Base-by-base conservation (phyloP, 148 eudicot genomes). In the Polygonum aviculare region DNA sequence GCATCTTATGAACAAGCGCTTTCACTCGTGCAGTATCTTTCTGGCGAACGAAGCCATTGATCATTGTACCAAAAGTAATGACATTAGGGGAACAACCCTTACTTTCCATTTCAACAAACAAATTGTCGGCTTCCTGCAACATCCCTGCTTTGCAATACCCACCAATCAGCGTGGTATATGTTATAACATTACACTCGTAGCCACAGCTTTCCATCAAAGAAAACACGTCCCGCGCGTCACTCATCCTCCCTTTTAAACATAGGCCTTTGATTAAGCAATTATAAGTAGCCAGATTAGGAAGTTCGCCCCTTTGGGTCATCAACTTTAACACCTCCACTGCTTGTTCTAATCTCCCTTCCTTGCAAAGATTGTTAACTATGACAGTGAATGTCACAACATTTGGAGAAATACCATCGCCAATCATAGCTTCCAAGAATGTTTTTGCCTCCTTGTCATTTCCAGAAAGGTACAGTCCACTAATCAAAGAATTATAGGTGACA, bases 81-180 rank as follows among this genome's bases (percentile, higher is more conserved):
- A 94, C 81, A 80, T 89, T 86, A 63, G 91, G 87, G 54, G 31
- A 19, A n/a, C 85, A 84, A 19, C 85, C 86, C 69, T 77, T 78
- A 71, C 82, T 81, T 0, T 62, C 69, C 93, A 94, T 91, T 80
- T 94, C 93, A 69, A 80, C 85, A 51, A 94, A 84, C 83, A 94
- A 75, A 80, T 86, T 87, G 40, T 77, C 49, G 0, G 92, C 98
- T 82, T 63, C 18, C 26, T 71, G 81, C 74, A 85, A 22, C 4
- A 91, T 89, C 5, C 90, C 97, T 75, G 75, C 72, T 49, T 63
- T 57, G 76, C 90, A 86, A 74, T 87, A 94, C 76, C 98, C 98
- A 69, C 74, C 79, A 22, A 91, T 81, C 74, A 94, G 72, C n/a
- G 90, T 85, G 31, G 93, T 92, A 74, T 87, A 94, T 4, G 93